Evolutionary conservation across 176 grass and related monocot species (phyloP).

Genomic region (Hsuehochloa calcarea): DNA sequence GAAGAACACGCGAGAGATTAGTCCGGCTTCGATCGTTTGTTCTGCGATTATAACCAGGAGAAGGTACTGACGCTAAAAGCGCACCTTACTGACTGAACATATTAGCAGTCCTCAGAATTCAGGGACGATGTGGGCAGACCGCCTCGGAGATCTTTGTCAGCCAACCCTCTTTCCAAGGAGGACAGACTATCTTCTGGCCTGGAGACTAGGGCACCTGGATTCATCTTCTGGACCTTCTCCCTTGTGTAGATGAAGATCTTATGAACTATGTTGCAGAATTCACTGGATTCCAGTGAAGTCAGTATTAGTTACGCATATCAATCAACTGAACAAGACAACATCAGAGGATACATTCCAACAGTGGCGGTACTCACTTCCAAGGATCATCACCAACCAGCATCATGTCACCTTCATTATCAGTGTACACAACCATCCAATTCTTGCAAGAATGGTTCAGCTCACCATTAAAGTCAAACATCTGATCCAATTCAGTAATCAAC

Average conservation of each 20-base stretch:
- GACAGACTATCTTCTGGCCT: constrained; percentile 57
- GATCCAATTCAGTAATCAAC: constrained; percentile 65
- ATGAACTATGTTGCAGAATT: constrained; percentile 81
- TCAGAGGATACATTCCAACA: not conserved
- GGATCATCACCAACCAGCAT: constrained; percentile 97
- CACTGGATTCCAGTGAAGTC: constrained; percentile 34
- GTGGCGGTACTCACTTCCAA: constrained; percentile 60
- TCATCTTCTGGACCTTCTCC: constrained; percentile 84
- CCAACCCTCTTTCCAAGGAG: constrained; percentile 30
- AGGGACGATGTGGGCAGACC: constrained; percentile 14
- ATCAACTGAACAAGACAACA: constrained; percentile 10
- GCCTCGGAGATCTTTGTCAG: constrained; percentile 32
- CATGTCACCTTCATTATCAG: constrained; percentile 85
- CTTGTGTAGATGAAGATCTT: constrained; percentile 87
- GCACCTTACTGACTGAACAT: constrained; percentile 16
- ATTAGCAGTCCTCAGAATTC: constrained; percentile 55
- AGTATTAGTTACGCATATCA: not conserved
- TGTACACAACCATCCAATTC: constrained; percentile 86
- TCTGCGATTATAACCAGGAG: not conserved
- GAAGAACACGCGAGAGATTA: not conserved
- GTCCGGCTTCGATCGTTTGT: not conserved
- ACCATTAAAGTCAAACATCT: constrained; percentile 86
- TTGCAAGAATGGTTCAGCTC: constrained; percentile 52
- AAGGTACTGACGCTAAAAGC: not conserved
- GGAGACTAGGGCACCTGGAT: constrained; percentile 54